A percentile compares a stretch with the other conserved stretches of the same genome.
Evolutionary conservation across 1,284 basidiomycete genomes (phyloP).

Genomic region (Earliella scabrosa): DNA sequence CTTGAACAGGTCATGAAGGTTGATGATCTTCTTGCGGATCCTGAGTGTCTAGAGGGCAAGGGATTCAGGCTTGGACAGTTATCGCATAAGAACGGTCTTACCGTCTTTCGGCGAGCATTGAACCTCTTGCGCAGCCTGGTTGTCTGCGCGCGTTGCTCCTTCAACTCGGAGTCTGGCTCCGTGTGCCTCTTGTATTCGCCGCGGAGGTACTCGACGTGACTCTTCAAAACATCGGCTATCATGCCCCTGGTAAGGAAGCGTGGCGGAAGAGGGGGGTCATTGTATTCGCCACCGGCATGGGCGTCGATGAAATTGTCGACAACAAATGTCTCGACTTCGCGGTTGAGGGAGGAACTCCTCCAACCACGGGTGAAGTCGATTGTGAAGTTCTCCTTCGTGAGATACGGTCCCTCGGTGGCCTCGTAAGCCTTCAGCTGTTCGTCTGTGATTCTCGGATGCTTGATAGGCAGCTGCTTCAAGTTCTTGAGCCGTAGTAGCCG

Average conservation of each 20-base stretch:
- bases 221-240: neutral
- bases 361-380: conserved; percentile 2
- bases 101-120: neutral
- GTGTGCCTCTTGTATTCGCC: neutral
- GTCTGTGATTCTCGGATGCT: neutral
- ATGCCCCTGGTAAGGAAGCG: neutral
- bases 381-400: neutral
- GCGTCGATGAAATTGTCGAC: neutral
- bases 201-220: neutral
- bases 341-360: neutral
- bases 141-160: neutral
- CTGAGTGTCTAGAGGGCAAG: neutral
- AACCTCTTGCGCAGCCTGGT: neutral
- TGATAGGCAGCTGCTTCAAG: neutral
- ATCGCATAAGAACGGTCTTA: neutral
- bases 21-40: neutral
- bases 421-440: neutral
- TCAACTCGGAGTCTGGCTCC: neutral
- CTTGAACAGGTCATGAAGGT: neutral
- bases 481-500: neutral
- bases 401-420: neutral
- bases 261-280: neutral
- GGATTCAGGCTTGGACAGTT: neutral
- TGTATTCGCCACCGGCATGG: neutral
- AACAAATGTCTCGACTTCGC: neutral